phyloP scores from a whole-genome alignment of 148 eudicot species.

The Fagopyrum homotropicum region DNA sequence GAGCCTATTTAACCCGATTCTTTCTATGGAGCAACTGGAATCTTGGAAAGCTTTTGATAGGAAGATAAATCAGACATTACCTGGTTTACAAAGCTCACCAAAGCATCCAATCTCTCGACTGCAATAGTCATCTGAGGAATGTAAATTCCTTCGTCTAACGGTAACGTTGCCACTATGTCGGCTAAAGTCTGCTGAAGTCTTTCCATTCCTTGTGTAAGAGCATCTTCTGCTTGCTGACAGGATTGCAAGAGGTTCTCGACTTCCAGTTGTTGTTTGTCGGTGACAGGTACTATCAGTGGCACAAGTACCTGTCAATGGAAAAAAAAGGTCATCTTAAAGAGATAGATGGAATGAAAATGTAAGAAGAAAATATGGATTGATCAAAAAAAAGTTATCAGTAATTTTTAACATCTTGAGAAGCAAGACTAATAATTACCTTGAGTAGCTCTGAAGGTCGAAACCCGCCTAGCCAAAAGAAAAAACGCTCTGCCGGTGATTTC shows the following conservation, averaged over 20 bases:
- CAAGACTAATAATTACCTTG: constrained; percentile 33
- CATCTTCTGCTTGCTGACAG: constrained; percentile 94
- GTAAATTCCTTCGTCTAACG: constrained; percentile 52
- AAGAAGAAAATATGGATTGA: neutral
- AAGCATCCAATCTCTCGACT: constrained; percentile 65
- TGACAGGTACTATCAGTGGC: constrained; percentile 65
- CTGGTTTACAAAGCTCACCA: constrained; percentile 79
- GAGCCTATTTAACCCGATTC: no score
- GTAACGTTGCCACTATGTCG: constrained; percentile 52
- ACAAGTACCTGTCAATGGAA: constrained; percentile 49
- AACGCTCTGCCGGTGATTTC: constrained; percentile 77
- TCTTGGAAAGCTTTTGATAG: neutral
- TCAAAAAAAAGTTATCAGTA: neutral
- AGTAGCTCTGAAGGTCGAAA: constrained; percentile 93
- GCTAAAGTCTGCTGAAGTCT: constrained; percentile 67
- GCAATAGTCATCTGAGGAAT: constrained; percentile 56
- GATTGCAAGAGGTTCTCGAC: constrained; percentile 57
- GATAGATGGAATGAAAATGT: neutral
- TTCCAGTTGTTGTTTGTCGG: constrained; percentile 45
- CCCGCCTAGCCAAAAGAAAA: constrained; percentile 96
- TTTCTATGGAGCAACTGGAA: no score
- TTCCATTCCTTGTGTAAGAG: constrained; percentile 87
- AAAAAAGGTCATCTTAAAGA: neutral
- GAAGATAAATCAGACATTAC: constrained; percentile 25
- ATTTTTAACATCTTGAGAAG: neutral